These are phyloP conservation scores for Boletus mariae DNA, from an alignment of 1,284 basidiomycete species.

Conservation along the genomic window DNA sequence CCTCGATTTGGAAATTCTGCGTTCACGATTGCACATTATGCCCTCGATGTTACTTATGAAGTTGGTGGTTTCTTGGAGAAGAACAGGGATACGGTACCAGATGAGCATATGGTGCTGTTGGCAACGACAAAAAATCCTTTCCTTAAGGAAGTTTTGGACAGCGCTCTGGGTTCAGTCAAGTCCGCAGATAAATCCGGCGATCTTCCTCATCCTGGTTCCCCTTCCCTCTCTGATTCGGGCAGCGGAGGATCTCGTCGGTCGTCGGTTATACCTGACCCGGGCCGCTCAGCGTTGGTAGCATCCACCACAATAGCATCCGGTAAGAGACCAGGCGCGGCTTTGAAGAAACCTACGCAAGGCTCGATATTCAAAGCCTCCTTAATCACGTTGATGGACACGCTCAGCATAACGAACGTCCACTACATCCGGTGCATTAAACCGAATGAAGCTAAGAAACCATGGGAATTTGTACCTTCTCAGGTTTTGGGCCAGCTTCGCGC, in stretches of 20 bases:
- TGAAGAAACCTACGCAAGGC: conserved; percentile 93
- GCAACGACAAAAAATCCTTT: conserved; percentile 87
- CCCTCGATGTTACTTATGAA: conserved; percentile 97
- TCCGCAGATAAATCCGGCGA: conserved; percentile 44
- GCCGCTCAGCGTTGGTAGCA: conserved; percentile 68
- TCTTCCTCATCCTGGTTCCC: conserved; percentile 61
- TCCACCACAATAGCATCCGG: conserved; percentile 39
- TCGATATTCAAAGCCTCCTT: conserved; percentile 98
- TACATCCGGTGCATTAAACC: conserved; percentile 99
- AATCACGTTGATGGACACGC: conserved; percentile 94
- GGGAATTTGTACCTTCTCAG: conserved; percentile 96
- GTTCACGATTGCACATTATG: conserved; percentile 98
- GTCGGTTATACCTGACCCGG: conserved; percentile 81
- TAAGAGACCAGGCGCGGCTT: conserved; percentile 64
- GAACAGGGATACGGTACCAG: conserved; percentile 98
- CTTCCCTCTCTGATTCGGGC: conserved; percentile 69
- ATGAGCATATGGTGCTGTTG: conserved; percentile 91
- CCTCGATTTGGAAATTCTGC: conserved; percentile 95
- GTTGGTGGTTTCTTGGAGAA: conserved; percentile 98
- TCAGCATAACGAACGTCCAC: conserved; percentile 96
- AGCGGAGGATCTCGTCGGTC: conserved; percentile 72
- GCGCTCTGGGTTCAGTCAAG: conserved; percentile 76
- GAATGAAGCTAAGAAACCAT: conserved; percentile 94
- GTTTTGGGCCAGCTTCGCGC: conserved; percentile 94
- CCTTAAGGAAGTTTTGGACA: conserved; percentile 91